A percentile compares a stretch with the other conserved stretches of the same genome.
phyloP scores from a whole-genome alignment of 2,329 filamentous ascomycete genomes.

The Didymella sp. region DNA sequence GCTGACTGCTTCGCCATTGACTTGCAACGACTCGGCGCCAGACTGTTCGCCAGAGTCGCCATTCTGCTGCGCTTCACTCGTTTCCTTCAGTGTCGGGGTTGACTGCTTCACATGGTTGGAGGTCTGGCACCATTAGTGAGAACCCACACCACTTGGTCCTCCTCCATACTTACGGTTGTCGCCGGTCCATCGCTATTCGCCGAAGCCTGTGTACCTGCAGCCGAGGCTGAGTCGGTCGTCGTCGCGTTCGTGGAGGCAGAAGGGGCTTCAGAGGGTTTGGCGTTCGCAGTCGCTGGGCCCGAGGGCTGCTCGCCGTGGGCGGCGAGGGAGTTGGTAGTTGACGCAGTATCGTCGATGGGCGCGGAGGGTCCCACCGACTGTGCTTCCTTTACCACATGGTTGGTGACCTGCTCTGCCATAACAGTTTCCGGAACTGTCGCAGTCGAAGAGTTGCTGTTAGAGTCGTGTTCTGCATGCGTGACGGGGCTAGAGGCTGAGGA shows the following conservation, averaged over 20 bases:
- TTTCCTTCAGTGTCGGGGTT: constrained; percentile 21
- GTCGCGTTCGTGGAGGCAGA: constrained; percentile 47
- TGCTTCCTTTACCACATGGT: constrained; percentile 75
- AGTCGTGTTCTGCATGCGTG: constrained; percentile 37
- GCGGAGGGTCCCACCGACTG: constrained; percentile 69
- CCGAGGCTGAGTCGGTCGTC: constrained; percentile 28
- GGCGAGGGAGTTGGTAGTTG: constrained; percentile 63
- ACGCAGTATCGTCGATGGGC: constrained; percentile 71
- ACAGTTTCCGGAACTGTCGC: constrained; percentile 64
- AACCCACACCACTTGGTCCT: background rate
- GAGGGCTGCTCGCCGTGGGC: constrained; percentile 55
- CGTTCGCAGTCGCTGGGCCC: constrained; percentile 43
- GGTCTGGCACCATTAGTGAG: constrained; percentile 29
- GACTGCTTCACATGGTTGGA: constrained; percentile 23
- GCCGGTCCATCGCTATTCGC: constrained; percentile 26
- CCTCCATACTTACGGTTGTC: constrained; percentile 33
- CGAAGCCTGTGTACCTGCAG: constrained; percentile 26
- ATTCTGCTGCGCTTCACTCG: constrained; percentile 42
- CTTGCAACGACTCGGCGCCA: constrained; percentile 40
- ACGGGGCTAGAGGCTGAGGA: constrained; percentile 22
- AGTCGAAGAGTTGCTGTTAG: constrained; percentile 43
- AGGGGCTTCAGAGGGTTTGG: constrained; percentile 31
- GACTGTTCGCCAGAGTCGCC: constrained; percentile 47
- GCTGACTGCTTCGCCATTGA: constrained; percentile 72
- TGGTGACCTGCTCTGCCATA: constrained; percentile 75